A percentile compares a stretch with the other conserved stretches of the same genome.
phyloP scores from a whole-genome alignment of 1,284 basidiomycete species.

The Melampsora larici-populina region DNA sequence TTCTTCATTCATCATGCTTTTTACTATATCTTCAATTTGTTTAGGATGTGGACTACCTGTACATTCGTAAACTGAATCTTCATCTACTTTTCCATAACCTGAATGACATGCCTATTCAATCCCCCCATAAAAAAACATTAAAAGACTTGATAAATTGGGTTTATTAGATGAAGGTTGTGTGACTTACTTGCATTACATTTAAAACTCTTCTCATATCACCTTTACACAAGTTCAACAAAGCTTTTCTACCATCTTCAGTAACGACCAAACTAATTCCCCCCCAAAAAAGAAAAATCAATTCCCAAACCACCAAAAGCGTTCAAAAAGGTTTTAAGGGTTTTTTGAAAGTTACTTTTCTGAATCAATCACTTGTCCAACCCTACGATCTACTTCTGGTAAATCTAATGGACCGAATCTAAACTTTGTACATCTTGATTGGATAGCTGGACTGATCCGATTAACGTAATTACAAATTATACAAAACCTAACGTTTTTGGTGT shows the following conservation, averaged over 20 bases:
- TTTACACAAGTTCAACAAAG: conserved; percentile 83
- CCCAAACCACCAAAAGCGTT: too few species aligned
- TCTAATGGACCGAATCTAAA: conserved; percentile 95
- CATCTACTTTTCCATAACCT: conserved; percentile 82
- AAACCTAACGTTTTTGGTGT: conserved; percentile 97
- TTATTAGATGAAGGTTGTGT: background rate
- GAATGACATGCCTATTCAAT: conserved; percentile 78
- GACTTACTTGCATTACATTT: conserved; percentile 74
- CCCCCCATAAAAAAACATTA: background rate
- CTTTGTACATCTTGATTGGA: conserved; percentile 95
- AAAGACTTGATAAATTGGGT: background rate
- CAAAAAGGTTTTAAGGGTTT: too few species aligned
- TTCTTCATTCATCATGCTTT: conserved; percentile 93
- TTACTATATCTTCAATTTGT: conserved; percentile 87
- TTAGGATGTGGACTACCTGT: conserved; percentile 92
- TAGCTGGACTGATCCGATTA: conserved; percentile 98
- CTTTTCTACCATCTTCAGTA: conserved; percentile 78
- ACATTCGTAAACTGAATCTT: conserved; percentile 90
- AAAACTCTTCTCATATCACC: conserved; percentile 97
- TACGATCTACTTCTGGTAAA: conserved; percentile 75
- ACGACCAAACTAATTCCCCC: conserved; percentile 72
- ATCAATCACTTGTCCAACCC: conserved; percentile 75
- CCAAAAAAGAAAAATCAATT: too few species aligned
- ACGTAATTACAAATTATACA: conserved; percentile 99
- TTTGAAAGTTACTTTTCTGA: conserved; percentile 80